A percentile compares a stretch with the other conserved stretches of the same genome.
Evolutionary conservation across 169 alveolate genomes (phyloP).

Genomic region (Plasmodium blacklocki): DNA sequence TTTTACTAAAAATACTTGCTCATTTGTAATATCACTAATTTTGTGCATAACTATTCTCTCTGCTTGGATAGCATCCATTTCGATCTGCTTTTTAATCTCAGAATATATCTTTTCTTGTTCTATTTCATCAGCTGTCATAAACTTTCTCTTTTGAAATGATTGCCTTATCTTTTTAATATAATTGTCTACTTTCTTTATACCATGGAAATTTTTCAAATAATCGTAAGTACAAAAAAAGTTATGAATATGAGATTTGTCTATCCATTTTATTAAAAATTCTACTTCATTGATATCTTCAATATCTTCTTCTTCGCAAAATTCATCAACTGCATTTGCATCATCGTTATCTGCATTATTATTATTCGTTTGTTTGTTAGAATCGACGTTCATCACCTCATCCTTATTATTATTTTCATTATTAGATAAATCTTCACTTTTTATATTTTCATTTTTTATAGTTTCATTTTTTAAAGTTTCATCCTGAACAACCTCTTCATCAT

Average conservation of each 20-base stretch:
- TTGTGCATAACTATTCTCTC: slow-evolving; percentile 89
- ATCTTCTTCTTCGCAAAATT: slow-evolving; percentile 72
- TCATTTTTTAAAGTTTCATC: background rate
- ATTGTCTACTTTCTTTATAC: slow-evolving; percentile 90
- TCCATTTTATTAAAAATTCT: slow-evolving; percentile 91
- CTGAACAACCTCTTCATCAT: background rate
- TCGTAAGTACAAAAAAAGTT: slow-evolving; percentile 92
- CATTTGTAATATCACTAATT: slow-evolving; percentile 76
- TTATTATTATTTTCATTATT: no score
- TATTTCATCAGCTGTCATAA: slow-evolving; percentile 92
- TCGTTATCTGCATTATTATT: slow-evolving; percentile 16
- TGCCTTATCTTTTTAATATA: slow-evolving; percentile 87
- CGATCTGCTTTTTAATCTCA: slow-evolving; percentile 91
- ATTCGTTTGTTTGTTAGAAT: background rate
- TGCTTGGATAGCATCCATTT: slow-evolving; percentile 91
- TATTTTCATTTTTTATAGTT: background rate
- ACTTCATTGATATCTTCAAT: slow-evolving; percentile 74
- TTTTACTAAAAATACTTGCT: slow-evolving; percentile 86
- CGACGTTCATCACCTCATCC: no score
- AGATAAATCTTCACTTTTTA: background rate
- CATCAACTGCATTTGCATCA: slow-evolving; percentile 30
- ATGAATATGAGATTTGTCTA: slow-evolving; percentile 92
- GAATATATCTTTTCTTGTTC: slow-evolving; percentile 91
- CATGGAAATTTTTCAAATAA: slow-evolving; percentile 82
- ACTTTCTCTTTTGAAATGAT: slow-evolving; percentile 83